These are phyloP conservation scores for Neonectria hederae DNA, from an alignment of 2,329 filamentous ascomycete genomes.

Conservation along the genomic window DNA sequence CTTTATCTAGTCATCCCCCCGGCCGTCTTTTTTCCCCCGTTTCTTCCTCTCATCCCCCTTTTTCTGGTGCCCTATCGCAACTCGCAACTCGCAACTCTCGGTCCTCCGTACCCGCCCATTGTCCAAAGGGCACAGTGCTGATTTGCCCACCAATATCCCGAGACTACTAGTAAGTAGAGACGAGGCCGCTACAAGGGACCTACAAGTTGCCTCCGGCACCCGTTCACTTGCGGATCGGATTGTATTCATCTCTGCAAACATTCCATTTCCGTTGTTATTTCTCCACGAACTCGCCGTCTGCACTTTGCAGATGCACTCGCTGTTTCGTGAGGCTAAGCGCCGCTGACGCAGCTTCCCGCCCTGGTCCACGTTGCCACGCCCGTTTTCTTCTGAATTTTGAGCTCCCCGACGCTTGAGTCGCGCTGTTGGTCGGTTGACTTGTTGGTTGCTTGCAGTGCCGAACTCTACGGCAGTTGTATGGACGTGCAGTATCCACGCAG, in stretches of 20 bases:
- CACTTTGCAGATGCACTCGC: constrained; percentile 8
- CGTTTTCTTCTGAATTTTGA: not conserved
- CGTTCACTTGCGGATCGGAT: not conserved
- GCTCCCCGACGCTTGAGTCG: not conserved
- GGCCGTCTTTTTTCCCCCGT: too few relatives aligned
- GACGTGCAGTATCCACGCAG: constrained; percentile 19
- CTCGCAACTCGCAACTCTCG: too few relatives aligned
- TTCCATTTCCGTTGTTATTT: not conserved
- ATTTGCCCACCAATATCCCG: constrained; percentile 16
- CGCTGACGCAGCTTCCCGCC: constrained; percentile 29
- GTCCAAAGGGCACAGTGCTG: constrained; percentile 3
- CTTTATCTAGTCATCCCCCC: not conserved
- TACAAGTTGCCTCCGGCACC: not conserved
- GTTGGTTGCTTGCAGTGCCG: constrained; percentile 8
- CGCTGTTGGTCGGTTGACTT: not conserved
- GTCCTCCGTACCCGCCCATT: not conserved
- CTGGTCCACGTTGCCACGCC: not conserved
- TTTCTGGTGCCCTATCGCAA: too few relatives aligned
- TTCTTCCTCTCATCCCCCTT: not conserved
- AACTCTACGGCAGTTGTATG: constrained; percentile 15
- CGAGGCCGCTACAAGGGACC: constrained; percentile 12
- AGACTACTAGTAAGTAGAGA: too few relatives aligned
- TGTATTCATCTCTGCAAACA: constrained; percentile 6
- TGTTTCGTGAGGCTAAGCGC: constrained; percentile 21
- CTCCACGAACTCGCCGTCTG: not conserved